Evolutionary conservation across 2,329 filamentous ascomycete species (phyloP).

Genomic region (Xylariaceae sp.): DNA sequence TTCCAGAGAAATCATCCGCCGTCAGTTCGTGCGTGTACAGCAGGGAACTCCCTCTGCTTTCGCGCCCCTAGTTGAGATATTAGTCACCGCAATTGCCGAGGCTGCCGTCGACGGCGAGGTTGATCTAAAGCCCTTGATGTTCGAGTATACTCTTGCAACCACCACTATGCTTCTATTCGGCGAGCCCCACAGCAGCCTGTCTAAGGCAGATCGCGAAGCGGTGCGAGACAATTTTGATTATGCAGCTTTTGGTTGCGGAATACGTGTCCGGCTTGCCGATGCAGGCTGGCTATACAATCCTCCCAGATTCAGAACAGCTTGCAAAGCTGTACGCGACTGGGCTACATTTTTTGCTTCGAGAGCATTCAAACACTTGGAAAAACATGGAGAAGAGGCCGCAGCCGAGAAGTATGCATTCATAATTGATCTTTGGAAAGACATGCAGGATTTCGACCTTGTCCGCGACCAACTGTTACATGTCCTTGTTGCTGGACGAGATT

Average conservation of each 20-base stretch:
- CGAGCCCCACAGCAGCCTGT: conserved; percentile 20
- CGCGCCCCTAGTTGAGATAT: neutral
- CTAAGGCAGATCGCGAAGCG: conserved; percentile 9
- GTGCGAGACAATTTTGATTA: conserved; percentile 24
- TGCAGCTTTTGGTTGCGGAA: conserved; percentile 11
- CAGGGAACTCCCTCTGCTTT: conserved; percentile 4
- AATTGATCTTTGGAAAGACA: conserved; percentile 33
- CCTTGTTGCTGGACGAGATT: conserved; percentile 20
- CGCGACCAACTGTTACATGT: conserved; percentile 23
- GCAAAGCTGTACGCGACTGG: conserved; percentile 18
- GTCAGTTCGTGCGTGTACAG: conserved; percentile 25
- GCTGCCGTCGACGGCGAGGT: conserved; percentile 9
- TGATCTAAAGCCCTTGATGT: conserved; percentile 24
- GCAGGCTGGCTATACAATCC: conserved; percentile 15
- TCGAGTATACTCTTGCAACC: conserved; percentile 22
- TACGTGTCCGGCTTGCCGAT: conserved; percentile 18
- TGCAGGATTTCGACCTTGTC: conserved; percentile 7
- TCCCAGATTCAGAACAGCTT: conserved; percentile 11
- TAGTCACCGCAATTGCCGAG: neutral
- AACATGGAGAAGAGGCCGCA: conserved; percentile 10
- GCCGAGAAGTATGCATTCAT: conserved; percentile 42
- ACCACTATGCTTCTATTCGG: conserved; percentile 25
- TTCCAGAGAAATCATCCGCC: conserved; percentile 28
- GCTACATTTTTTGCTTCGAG: conserved; percentile 31
- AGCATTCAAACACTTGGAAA: conserved; percentile 19